Percentiles rank a stretch among this genome's conserved stretches.
phyloP scores from a whole-genome alignment of 225 moss, liverwort and hornwort genomes.

The Physcomitrium patens region DNA sequence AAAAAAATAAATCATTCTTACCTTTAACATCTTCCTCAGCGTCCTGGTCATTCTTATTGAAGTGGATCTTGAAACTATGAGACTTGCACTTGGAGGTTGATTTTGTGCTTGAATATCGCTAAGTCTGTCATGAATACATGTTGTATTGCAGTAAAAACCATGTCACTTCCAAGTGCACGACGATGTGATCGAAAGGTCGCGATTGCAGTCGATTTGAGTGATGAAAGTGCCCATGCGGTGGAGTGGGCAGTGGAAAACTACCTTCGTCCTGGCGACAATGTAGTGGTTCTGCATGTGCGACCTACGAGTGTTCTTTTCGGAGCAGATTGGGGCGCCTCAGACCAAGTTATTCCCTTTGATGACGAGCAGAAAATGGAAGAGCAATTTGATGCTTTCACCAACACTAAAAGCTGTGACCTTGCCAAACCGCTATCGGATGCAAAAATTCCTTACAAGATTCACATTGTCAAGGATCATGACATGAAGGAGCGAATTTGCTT shows the following conservation, averaged over 20 bases:
- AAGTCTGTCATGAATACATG: conserved; percentile 8
- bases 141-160: conserved; percentile 39
- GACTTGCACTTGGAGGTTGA: not conserved
- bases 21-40: not conserved
- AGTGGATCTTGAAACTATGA: not conserved
- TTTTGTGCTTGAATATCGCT: conserved; percentile 17
- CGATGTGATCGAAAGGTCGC: conserved; percentile 69
- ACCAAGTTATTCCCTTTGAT: conserved; percentile 62
- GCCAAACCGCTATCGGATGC: conserved; percentile 63
- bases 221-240: conserved; percentile 68
- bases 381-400: conserved; percentile 61
- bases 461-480: conserved; percentile 74
- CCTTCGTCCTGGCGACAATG: conserved; percentile 60
- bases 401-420: conserved; percentile 59
- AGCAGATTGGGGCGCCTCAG: conserved; percentile 74
- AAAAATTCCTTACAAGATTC: conserved; percentile 63
- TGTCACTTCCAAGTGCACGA: conserved; percentile 52
- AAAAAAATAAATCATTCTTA: not conserved
- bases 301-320: conserved; percentile 68
- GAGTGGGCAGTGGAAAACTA: conserved; percentile 72
- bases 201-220: conserved; percentile 70
- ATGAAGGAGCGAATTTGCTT: conserved; percentile 73
- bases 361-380: conserved; percentile 76
- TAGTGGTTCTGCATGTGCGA: conserved; percentile 64
- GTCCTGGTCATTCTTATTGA: not conserved